Evolutionary conservation across 495 filamentous ascomycete genomes (phyloP).

Genomic region (Talaromyces ruber): DNA sequence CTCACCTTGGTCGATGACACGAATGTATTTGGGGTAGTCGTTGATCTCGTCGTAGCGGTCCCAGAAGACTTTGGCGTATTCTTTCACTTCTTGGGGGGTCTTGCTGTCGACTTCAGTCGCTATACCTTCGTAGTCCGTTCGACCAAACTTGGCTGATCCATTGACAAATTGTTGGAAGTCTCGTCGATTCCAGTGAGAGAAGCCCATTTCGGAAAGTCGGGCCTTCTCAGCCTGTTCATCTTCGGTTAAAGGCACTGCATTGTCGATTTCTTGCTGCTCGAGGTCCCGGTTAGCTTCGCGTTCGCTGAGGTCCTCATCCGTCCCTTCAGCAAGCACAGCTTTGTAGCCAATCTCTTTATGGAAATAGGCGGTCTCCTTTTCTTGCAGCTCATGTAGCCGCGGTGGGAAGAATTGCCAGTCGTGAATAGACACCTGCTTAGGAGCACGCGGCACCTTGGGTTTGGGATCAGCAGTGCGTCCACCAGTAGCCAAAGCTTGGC

Average conservation of each 20-base stretch:
- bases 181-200: constrained; percentile 87
- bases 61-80: constrained; percentile 94
- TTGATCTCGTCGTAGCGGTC: constrained; percentile 77
- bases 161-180: constrained; percentile 99
- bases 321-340: constrained; percentile 71
- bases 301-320: constrained; percentile 73
- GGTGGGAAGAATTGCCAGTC: constrained; percentile 97
- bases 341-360: constrained; percentile 95
- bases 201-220: constrained; percentile 70
- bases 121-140: constrained; percentile 73
- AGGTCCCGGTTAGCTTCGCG: constrained; percentile 81
- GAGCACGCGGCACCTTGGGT: constrained; percentile 90
- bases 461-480: constrained; percentile 80
- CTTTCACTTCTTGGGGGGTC: constrained; percentile 70
- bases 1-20: constrained; percentile 84
- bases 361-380: constrained; percentile 91
- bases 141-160: constrained; percentile 85
- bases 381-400: constrained; percentile 77
- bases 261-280: constrained; percentile 88
- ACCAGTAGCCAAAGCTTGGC: constrained; percentile 78
- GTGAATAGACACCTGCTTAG: constrained; percentile 84
- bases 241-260: constrained; percentile 80
- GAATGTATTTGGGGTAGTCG: constrained; percentile 79
- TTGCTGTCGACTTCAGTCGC: constrained; percentile 90
- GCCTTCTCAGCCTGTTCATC: constrained; percentile 82